Percentiles rank a stretch among this genome's conserved stretches.
Evolutionary conservation across 768 basidiomycete species (phyloP).

Genomic region (Hydnum rufescens): DNA sequence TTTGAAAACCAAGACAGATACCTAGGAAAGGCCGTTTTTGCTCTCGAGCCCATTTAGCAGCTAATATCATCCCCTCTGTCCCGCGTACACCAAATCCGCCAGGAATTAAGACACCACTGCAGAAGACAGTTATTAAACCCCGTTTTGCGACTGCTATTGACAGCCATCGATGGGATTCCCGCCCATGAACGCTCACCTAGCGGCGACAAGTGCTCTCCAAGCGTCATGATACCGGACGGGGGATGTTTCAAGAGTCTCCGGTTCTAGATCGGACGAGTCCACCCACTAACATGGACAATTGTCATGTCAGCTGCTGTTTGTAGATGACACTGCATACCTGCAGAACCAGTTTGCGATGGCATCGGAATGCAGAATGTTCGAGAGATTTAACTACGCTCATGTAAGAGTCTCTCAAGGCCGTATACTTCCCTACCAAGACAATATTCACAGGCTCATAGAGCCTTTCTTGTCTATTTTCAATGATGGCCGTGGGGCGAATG

Average conservation of each 20-base stretch:
- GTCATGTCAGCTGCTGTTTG: not conserved
- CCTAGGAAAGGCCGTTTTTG: constrained; percentile 89
- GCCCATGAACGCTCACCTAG: constrained; percentile 50
- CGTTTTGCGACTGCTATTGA: not conserved
- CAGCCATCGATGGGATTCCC: too few species aligned
- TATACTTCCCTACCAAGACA: constrained; percentile 94
- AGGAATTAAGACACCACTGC: constrained; percentile 86
- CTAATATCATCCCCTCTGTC: constrained; percentile 92
- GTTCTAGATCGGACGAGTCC: constrained; percentile 80
- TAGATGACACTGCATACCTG: constrained; percentile 30
- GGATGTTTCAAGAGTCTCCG: constrained; percentile 51
- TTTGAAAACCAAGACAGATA: constrained; percentile 94
- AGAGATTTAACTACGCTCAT: constrained; percentile 95
- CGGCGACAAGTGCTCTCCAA: constrained; percentile 80
- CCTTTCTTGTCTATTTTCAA: constrained; percentile 58
- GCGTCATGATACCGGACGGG: constrained; percentile 90
- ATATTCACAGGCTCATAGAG: constrained; percentile 77
- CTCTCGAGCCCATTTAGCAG: constrained; percentile 94
- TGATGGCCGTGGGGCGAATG: not conserved
- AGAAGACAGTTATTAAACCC: not conserved
- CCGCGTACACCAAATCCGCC: constrained; percentile 90
- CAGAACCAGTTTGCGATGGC: constrained; percentile 63
- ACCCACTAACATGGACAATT: constrained; percentile 52
- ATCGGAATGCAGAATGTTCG: constrained; percentile 90
- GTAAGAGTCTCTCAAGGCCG: constrained; percentile 89